Conservation (phyloP, 768 basidiomycete species). For the Roridomyces roridus region DNA sequence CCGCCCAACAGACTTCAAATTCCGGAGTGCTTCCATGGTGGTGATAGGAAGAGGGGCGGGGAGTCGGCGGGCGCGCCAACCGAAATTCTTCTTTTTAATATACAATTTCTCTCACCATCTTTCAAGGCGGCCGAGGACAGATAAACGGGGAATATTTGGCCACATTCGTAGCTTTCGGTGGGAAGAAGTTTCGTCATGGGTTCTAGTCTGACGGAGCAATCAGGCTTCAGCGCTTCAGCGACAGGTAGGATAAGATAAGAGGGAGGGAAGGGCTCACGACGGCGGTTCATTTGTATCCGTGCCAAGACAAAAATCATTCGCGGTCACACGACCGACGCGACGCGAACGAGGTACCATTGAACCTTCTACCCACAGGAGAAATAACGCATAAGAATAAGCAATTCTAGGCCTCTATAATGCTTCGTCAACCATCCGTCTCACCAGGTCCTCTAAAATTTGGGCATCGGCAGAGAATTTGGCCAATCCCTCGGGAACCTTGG, state of each 20-base stretch:
- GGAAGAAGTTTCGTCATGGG: slow-evolving; percentile 10
- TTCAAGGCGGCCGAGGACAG: no score
- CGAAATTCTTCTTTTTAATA: not conserved
- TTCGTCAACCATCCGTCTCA: slow-evolving; percentile 22
- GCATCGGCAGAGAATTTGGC: slow-evolving; percentile 41
- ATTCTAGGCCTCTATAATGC: not conserved
- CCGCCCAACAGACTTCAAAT: not conserved
- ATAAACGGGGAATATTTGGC: not conserved
- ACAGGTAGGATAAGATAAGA: no score
- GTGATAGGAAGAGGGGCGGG: not conserved
- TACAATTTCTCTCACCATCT: no score
- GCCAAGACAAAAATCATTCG: no score
- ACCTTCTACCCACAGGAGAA: no score
- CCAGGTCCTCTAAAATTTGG: slow-evolving; percentile 33
- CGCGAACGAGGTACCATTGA: no score
- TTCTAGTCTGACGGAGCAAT: not conserved
- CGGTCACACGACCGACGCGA: no score
- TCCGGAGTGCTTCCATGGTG: slow-evolving; percentile 11
- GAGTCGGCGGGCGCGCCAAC: not conserved
- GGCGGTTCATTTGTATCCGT: no score
- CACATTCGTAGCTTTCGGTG: not conserved
- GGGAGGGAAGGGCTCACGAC: no score
- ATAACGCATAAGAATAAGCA: not conserved
- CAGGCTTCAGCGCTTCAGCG: not conserved
- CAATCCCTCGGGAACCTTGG: slow-evolving; percentile 43